These are phyloP conservation scores for Capsicum baccatum DNA, from an alignment of 257 asterid species.

Conservation along the genomic window DNA sequence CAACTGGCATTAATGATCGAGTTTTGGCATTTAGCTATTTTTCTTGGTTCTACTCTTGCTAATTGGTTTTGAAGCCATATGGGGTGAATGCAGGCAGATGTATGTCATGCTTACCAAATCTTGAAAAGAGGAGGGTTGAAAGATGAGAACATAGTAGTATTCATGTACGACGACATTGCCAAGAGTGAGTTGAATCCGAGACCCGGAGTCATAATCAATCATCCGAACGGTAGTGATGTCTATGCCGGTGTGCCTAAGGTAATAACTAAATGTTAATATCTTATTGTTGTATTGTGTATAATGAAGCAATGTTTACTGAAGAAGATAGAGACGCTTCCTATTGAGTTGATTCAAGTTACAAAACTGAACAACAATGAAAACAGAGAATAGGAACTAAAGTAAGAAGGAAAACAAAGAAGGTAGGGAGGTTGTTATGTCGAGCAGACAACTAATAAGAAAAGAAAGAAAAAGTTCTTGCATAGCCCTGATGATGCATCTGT, in stretches of 20 bases:
- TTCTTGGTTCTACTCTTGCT: neutral
- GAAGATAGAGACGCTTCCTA: too few species aligned
- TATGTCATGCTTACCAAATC: slow-evolving; percentile 93
- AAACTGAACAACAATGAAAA: too few species aligned
- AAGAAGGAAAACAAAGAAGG: neutral
- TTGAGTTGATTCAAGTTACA: too few species aligned
- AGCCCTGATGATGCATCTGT: neutral
- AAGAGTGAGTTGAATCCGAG: slow-evolving; percentile 66
- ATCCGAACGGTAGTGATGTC: slow-evolving; percentile 77
- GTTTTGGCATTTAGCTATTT: neutral
- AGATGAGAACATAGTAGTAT: slow-evolving; percentile 84
- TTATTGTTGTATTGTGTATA: neutral
- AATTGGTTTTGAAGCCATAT: neutral
- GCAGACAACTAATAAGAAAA: too few species aligned
- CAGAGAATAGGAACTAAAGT: neutral
- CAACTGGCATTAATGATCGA: neutral
- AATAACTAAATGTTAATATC: neutral
- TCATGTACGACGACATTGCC: slow-evolving; percentile 96
- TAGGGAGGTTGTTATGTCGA: too few species aligned
- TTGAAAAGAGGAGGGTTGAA: slow-evolving; percentile 82
- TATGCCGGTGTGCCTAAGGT: slow-evolving; percentile 94
- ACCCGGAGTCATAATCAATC: slow-evolving; percentile 77
- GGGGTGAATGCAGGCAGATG: slow-evolving; percentile 70
- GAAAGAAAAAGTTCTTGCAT: neutral
- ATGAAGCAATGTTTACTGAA: too few species aligned